Base-by-base conservation (phyloP, 1,284 basidiomycete species). In the Tylopilus orsonianus region DNA sequence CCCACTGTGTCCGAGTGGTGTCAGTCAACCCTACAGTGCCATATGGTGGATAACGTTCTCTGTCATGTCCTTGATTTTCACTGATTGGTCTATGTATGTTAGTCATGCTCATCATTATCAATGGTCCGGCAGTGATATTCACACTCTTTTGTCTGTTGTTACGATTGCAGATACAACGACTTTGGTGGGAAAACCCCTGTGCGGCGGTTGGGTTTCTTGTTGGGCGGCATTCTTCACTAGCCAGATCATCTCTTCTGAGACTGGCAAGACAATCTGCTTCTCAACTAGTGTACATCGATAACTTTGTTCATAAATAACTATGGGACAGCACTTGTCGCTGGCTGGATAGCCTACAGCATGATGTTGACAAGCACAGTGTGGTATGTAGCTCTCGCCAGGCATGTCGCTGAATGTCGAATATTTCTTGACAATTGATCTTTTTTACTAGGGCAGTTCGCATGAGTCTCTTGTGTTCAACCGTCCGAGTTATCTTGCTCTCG, bases 121-220 rank as follows among this genome's bases (percentile, higher is more conserved):
- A 30, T 13, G 13, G 29, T 30, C 14, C 14, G 29, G 29, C 29
- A 13, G 13, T 30, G 29, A 30, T 14, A 30, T 13, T 30, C 29
- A 30, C 29, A 30, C 7, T 30, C 7, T 30, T 30, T 13, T 13
- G 29, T 30, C 13, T 30, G 13, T 13, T 30, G 8, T 30, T 30
- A 4, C 7, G 29, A 30, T 13, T 30, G 7, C 29, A 13, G 29
- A 30, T 30, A 30, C 29, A 14, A 30, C 29, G 29, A 30, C 13
- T 30, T 13, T 30, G 29, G 29, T 30, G 29, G 29, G 29, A 30
- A 13, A 13, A 30, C 19, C 13, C n/a, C 0, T 59, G 60, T 57
- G 57, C 57, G n/a, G 43, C 41, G 0, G 9, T 57, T 5, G 30
- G 14, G 30, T 9, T 30, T 13, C 14, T 13, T 30, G 7, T 30